phyloP scores from a whole-genome alignment of 768 basidiomycete species.

The Calocybe cyanea region DNA sequence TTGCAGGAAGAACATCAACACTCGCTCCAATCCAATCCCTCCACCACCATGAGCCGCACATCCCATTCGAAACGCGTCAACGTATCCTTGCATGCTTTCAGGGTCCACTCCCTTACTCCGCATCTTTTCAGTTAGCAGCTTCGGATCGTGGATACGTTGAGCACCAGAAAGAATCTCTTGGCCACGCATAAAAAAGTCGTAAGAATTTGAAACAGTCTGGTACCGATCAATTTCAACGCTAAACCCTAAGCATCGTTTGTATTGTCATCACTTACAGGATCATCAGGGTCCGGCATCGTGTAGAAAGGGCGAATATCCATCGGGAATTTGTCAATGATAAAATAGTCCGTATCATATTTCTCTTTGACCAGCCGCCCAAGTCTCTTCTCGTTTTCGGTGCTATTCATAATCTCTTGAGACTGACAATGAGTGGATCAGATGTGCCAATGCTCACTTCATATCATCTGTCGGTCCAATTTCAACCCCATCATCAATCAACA shows the following conservation, averaged over 20 bases:
- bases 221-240: constrained; percentile 6
- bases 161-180: constrained; percentile 99
- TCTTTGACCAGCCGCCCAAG: constrained; percentile 86
- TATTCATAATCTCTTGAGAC: constrained; percentile 26
- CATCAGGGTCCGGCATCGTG: constrained; percentile 95
- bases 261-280: constrained; percentile 56
- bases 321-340: constrained; percentile 99
- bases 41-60: constrained; percentile 97
- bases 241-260: constrained; percentile 6
- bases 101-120: constrained; percentile 84
- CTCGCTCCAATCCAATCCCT: constrained; percentile 92
- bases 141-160: constrained; percentile 93
- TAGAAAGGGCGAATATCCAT: constrained; percentile 95
- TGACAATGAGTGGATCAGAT: constrained; percentile 2
- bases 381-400: constrained; percentile 94
- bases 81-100: constrained; percentile 84
- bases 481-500: constrained; percentile 85
- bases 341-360: constrained; percentile 98
- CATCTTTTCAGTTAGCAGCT: constrained; percentile 82
- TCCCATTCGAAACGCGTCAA: constrained; percentile 93
- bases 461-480: constrained; percentile 78
- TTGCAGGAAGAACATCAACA: constrained; percentile 97
- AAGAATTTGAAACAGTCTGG: constrained; percentile 92
- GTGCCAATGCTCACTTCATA: constrained; percentile 59
- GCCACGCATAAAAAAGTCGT: constrained; percentile 99